Base-by-base conservation (phyloP, 345 rosid genomes). In the Citrus maxima region DNA sequence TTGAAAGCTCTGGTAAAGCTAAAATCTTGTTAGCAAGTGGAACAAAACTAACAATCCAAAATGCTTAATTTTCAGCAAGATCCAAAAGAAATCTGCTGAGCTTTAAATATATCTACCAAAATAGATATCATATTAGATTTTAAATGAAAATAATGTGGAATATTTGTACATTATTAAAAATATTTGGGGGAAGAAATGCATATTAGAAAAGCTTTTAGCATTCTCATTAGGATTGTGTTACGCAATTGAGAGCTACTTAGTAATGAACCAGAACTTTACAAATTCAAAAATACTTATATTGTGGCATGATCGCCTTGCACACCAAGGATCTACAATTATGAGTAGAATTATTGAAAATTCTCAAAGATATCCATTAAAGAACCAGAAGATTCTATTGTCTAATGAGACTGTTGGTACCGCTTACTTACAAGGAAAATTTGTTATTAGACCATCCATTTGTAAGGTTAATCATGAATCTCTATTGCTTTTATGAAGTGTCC, bases 351-450 rank as follows among this genome's bases (percentile, higher is more conserved):
- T 76, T 75, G 3, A 75, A 0, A 55, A 77, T 28, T 51, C 22
- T 18, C 6, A 51, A 16, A 1, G 22, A 18, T 21, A 51, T 7
- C 6, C 2, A 18, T 51, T 18, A 51, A 51, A 51, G 56, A 51
- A 38, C 42, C 1, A 18, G 38, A 51, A 51, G 22, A 51, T 51
- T 51, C 7, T 51, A 51, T 16, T 51, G 2, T 13, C 5, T 5
- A 70, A 70, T n/a, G 10, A 74, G 7, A 49, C 25, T 19, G 25
- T n/a, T 34, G 70, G 70, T 71, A 61, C 4, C 0, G 6, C 7
- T 68, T 79, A 38, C 55, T 82, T 64, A 32, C 34, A 79, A 75
- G 74, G 25, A 49, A 82, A 79, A 2, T 19, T 82, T 9, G 66
- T 75, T 18, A 56, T 19, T 55, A 38, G 2, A 7, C 16, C 19